Evolutionary conservation across 306 rosid species (phyloP), one percentile per base, ranked within the genome.

Genomic region (Sesbania bispinosa): DNA sequence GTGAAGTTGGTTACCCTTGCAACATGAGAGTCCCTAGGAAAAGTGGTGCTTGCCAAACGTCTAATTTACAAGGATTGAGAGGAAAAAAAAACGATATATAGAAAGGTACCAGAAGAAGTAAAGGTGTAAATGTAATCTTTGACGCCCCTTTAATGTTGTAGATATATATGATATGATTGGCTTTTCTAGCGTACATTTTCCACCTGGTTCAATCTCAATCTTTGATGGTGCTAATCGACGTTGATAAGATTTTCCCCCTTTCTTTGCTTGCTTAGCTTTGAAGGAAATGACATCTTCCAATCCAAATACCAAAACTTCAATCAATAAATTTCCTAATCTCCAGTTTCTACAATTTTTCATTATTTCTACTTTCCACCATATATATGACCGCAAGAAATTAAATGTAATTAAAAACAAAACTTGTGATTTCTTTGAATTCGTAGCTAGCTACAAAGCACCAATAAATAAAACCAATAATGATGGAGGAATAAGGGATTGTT

Each of bases 171-270:
- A 8, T 21, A 39, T 15, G 38, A 7, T 13, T 69, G 50, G 14
- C 41, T 80, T 74, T 72, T 62, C 61, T 62, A 42, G 36, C 1
- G n/a, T n/a, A n/a, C n/a, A n/a, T 27, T 68, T 78, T 71, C 41
- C 73, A 63, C 62, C 3, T 23, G 15, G n/a, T 70, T 62, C 67
- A 48, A 27, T 36, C 7, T 48, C 63, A 45, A 48, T 33, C 29
- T 43, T 18, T 48, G 15, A 10, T 69, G 13, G 15, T 36, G 41
- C 20, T 54, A 23, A 45, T 63, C 42, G 5, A 27, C 13, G 27
- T 71, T 63, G 29, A 21, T 11, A 23, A 54, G 13, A 15, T 35
- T 35, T 30, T 57, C 3, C 1, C 18, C 5, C 32, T 42, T 43
- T 53, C 10, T 1, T 24, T 7, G 42, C 7, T 73, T 73, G 26